Conservation (phyloP, 2,329 filamentous ascomycete genomes). For the Colletotrichum orchidophilum region DNA sequence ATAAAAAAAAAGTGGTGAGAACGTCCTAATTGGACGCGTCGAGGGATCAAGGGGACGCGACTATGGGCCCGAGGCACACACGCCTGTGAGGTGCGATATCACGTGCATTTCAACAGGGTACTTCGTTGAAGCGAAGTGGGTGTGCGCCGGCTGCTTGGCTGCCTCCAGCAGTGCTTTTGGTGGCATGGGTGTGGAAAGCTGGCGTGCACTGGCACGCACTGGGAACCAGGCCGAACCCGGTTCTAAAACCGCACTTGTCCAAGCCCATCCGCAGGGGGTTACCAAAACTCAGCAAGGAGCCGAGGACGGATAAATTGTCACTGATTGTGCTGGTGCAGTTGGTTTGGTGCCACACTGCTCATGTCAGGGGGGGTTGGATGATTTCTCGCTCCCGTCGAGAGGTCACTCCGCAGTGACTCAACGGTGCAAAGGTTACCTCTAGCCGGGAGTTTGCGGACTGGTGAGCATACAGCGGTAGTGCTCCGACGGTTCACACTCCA, state of each 20-base stretch:
- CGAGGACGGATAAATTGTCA: constrained; percentile 5
- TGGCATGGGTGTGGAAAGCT: not conserved
- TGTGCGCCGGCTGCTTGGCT: constrained; percentile 2
- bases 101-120: constrained; percentile 3
- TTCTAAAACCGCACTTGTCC: constrained; percentile 1
- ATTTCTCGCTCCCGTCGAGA: not conserved
- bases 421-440: constrained; percentile 6
- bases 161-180: constrained; percentile 14
- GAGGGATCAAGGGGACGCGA: not conserved
- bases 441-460: constrained; percentile 5
- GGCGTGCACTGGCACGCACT: constrained; percentile 17
- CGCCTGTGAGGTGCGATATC: constrained; percentile 8
- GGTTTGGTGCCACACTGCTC: not conserved
- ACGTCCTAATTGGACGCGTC: constrained; percentile 30
- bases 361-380: constrained; percentile 9
- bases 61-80: not conserved
- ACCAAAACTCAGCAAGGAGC: not conserved
- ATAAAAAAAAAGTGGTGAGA: constrained; percentile 26
- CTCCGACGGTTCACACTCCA: not conserved
- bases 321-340: not conserved
- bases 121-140: not conserved
- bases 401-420: not conserved
- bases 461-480: not conserved
- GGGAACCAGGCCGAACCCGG: constrained; percentile 4
- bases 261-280: constrained; percentile 30